Evolutionary conservation across 2,329 filamentous ascomycete genomes (phyloP).

Genomic region (Rutstroemia sydowiana): DNA sequence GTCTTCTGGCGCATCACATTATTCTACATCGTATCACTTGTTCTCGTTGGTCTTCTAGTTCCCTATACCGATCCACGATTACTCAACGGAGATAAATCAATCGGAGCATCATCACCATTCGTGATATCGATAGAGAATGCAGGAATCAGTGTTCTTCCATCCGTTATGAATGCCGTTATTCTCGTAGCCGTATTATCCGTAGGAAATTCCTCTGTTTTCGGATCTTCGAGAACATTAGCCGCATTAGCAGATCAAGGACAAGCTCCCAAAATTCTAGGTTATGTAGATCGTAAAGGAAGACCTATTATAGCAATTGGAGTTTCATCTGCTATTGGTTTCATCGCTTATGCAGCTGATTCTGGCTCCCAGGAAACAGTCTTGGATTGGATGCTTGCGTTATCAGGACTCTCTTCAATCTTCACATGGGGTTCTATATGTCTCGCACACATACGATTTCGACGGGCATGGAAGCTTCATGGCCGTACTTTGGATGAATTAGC

Average conservation of each 20-base stretch:
- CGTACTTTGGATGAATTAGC: conserved; percentile 70
- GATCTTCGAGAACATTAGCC: conserved; percentile 62
- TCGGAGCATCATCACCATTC: conserved; percentile 39
- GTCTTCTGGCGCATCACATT: conserved; percentile 55
- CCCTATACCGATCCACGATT: conserved; percentile 44
- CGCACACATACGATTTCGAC: conserved; percentile 60
- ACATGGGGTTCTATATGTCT: conserved; percentile 49
- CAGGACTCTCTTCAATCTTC: conserved; percentile 34
- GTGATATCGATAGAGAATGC: conserved; percentile 56
- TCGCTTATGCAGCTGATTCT: conserved; percentile 54
- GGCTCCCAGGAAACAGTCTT: no score
- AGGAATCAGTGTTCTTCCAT: conserved; percentile 55
- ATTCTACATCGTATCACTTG: conserved; percentile 56
- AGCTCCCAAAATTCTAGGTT: conserved; percentile 56
- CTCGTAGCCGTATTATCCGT: conserved; percentile 59
- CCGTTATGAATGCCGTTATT: conserved; percentile 61
- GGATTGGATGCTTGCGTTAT: conserved; percentile 54
- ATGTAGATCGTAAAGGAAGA: no score
- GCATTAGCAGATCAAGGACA: conserved; percentile 60
- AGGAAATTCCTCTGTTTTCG: conserved; percentile 54
- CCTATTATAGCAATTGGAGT: conserved; percentile 40
- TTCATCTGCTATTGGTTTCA: conserved; percentile 60
- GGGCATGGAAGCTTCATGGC: conserved; percentile 63
- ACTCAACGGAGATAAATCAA: conserved; percentile 35
- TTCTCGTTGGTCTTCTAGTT: conserved; percentile 54